phyloP scores from a whole-genome alignment of 2,329 filamentous ascomycete genomes.

The Colletotrichum costaricense region DNA sequence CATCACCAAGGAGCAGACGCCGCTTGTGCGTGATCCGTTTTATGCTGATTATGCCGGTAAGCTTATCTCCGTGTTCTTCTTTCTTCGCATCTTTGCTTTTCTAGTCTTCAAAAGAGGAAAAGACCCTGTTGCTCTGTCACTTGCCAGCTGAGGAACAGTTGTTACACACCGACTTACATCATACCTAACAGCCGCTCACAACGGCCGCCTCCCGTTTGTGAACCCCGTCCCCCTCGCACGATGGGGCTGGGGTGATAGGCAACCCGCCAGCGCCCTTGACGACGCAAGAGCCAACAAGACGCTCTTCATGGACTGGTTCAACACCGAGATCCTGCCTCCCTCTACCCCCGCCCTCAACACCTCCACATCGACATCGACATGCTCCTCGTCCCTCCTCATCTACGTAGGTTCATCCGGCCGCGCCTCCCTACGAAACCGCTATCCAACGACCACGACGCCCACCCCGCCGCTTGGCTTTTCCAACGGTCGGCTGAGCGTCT shows the following conservation, averaged over 20 bases:
- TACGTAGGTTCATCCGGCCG: constrained; percentile 38
- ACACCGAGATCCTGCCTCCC: constrained; percentile 40
- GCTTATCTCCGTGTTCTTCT: not conserved
- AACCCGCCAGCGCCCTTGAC: constrained; percentile 37
- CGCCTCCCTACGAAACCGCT: constrained; percentile 39
- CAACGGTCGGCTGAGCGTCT: constrained; percentile 47
- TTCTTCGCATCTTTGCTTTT: too few relatives aligned
- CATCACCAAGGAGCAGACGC: constrained; percentile 51
- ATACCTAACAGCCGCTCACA: constrained; percentile 40
- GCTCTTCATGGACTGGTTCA: constrained; percentile 47
- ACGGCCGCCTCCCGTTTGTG: constrained; percentile 49
- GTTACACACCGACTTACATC: not conserved
- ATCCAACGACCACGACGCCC: constrained; percentile 50
- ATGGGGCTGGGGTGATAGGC: constrained; percentile 49
- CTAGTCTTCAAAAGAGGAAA: not conserved
- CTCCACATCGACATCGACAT: constrained; percentile 33
- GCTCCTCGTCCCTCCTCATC: constrained; percentile 46
- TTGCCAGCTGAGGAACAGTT: too few relatives aligned
- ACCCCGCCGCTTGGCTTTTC: constrained; percentile 61
- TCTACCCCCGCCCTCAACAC: constrained; percentile 18
- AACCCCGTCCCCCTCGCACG: constrained; percentile 48
- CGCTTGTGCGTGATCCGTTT: constrained; percentile 51
- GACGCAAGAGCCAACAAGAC: constrained; percentile 46
- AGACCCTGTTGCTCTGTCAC: too few relatives aligned
- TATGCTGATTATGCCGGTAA: constrained; percentile 51